Evolutionary conservation across 2,329 filamentous ascomycete genomes (phyloP), one percentile per base, ranked within the genome.

Genomic region (Exserohilum turcica): DNA sequence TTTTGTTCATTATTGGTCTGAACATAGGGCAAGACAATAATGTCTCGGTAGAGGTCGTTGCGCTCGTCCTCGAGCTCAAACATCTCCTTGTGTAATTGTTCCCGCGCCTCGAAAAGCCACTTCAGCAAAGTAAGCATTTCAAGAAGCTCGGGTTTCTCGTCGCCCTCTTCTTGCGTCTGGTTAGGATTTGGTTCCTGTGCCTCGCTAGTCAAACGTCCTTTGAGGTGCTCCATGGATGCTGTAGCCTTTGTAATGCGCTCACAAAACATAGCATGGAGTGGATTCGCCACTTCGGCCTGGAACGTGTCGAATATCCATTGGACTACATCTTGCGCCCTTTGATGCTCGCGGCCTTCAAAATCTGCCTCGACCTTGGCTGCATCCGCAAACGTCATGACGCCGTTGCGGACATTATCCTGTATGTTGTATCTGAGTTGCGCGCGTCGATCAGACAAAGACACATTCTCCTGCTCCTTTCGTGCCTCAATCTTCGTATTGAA

Each of bases 51-150:
- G 29, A 91, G 87, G 53, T 92, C 84, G 67, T 96, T 94, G 45
- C 92, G 89, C 71, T 92, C 90, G 16, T 86, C 87, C 29, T 96
- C 84, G 9, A 97, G 78, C 64, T 95, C 90, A 68, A 91, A 96
- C 47, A 93, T 84, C 65, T 91, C 89, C 37, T 90, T 87, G 76
- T 97, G 88, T 7, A 97, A 81, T 40, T 84, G 82, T 75, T 99
- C 94, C n/a, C 92, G 87, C 1, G 90, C 89, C 72, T 99, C 94
- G 65, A 97, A 97, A 7, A 97, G 86, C 92, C 94, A 97, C 69
- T 97, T 99, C 12, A 97, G 81, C 42, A 97, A 84, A 0, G 93
- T 97, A 10, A 99, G 81, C 75, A 96, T 96, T 74, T 99, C 94
- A 2, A 97, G 80, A 0, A 97, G 82, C 74, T 99, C 94, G 0